Percentiles rank a stretch among this genome's conserved stretches.
These are phyloP conservation scores for Boletellus ananas DNA, from an alignment of 768 basidiomycete genomes.

Conservation along the genomic window DNA sequence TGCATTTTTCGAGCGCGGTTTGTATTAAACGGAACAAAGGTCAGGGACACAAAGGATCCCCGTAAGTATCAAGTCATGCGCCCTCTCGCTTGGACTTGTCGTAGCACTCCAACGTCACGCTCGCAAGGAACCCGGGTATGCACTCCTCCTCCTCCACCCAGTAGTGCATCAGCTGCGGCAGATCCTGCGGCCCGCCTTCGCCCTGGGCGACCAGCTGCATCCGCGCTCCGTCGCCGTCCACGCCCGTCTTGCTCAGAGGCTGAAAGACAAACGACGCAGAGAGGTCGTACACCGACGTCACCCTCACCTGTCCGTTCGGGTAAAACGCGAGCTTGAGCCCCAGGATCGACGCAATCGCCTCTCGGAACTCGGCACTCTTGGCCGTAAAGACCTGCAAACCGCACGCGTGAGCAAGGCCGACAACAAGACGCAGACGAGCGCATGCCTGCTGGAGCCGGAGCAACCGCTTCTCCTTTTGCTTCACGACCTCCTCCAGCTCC, in stretches of 20 bases:
- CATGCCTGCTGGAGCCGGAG: constrained; percentile 73
- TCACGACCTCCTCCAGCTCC: constrained; percentile 59
- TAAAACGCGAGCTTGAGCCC: constrained; percentile 92
- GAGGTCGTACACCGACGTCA: constrained; percentile 89
- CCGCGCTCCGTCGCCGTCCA: constrained; percentile 39
- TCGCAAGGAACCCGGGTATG: constrained; percentile 86
- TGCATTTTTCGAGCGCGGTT: no score
- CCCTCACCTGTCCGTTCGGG: constrained; percentile 83
- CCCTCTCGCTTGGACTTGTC: constrained; percentile 60
- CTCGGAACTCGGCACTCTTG: constrained; percentile 88
- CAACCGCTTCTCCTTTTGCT: constrained; percentile 80
- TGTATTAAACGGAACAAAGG: no score
- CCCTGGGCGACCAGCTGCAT: constrained; percentile 77
- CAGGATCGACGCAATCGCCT: constrained; percentile 83
- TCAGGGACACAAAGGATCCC: not conserved
- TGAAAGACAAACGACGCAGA: constrained; percentile 86
- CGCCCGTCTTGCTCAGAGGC: constrained; percentile 42
- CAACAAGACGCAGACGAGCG: no score
- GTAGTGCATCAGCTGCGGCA: constrained; percentile 73
- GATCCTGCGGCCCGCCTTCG: constrained; percentile 69
- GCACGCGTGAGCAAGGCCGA: no score
- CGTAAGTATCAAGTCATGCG: not conserved
- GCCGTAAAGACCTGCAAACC: constrained; percentile 66
- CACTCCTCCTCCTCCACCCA: constrained; percentile 87
- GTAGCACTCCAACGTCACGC: constrained; percentile 83